Conservation (phyloP, 257 asterid genomes). For the Penstemon barbatus region DNA sequence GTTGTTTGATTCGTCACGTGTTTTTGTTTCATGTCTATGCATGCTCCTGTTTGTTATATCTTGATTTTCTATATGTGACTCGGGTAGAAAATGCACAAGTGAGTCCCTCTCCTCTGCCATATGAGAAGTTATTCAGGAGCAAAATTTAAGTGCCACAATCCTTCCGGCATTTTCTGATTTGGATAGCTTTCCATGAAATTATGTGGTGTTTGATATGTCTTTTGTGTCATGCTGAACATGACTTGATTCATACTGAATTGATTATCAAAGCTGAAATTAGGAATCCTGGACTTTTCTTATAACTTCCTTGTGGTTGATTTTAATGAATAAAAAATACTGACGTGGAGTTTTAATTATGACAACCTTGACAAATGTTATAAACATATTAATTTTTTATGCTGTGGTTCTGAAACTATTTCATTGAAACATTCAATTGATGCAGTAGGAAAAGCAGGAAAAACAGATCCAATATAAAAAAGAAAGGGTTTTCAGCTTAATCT, state of each 20-base stretch:
- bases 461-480: neutral
- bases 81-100: neutral
- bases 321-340: too few species aligned
- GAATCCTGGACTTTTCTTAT: too few species aligned
- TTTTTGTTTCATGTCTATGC: too few species aligned
- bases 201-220: too few species aligned
- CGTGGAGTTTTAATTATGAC: too few species aligned
- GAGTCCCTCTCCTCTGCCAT: neutral
- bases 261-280: too few species aligned
- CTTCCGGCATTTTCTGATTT: neutral
- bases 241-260: too few species aligned
- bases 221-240: too few species aligned
- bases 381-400: slow-evolving; percentile 1
- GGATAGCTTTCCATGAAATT: too few species aligned
- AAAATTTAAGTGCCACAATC: neutral
- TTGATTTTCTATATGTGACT: neutral
- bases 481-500: slow-evolving; percentile 1
- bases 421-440: neutral
- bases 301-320: too few species aligned
- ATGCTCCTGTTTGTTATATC: too few species aligned
- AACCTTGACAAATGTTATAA: too few species aligned
- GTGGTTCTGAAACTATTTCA: neutral
- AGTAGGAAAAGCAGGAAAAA: neutral
- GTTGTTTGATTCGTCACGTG: neutral
- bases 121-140: neutral